A percentile compares a stretch with the other conserved stretches of the same genome.
These are phyloP conservation scores for Stephanodiscus minutulus DNA, from an alignment of 108 stramenopile species.

Conservation along the genomic window DNA sequence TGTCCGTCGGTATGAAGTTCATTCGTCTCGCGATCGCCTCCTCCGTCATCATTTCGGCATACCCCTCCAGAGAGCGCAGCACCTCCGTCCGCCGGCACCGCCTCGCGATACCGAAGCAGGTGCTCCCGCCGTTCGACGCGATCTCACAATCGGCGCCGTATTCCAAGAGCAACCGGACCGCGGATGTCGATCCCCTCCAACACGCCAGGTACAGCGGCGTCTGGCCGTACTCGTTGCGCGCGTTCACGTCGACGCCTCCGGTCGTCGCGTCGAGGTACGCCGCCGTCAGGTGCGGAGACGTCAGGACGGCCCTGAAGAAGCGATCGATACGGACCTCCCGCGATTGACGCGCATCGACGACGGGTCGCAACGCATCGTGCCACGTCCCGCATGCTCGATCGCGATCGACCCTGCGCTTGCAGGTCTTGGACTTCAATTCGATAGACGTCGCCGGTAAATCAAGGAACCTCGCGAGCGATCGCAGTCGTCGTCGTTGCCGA, in stretches of 20 bases:
- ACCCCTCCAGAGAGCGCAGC: constrained; percentile 24
- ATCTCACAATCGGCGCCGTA: constrained; percentile 60
- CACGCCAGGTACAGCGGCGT: constrained; percentile 74
- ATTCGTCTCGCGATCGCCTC: background rate
- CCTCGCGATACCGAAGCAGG: constrained; percentile 40
- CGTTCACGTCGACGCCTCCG: constrained; percentile 73
- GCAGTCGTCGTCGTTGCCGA: constrained; percentile 27
- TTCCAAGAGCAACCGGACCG: constrained; percentile 55
- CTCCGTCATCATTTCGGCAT: background rate
- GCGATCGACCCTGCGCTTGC: constrained; percentile 38
- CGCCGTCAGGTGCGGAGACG: constrained; percentile 52
- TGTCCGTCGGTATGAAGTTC: background rate
- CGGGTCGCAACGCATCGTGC: constrained; percentile 54
- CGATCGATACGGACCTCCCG: constrained; percentile 74
- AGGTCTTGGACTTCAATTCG: constrained; percentile 56
- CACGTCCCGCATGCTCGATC: constrained; percentile 56
- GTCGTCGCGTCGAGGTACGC: constrained; percentile 63
- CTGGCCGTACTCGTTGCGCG: constrained; percentile 76
- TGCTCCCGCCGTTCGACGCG: constrained; percentile 65
- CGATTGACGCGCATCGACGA: constrained; percentile 52
- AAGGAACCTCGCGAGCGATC: constrained; percentile 53
- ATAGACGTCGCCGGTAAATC: constrained; percentile 49
- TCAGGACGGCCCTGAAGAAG: constrained; percentile 63
- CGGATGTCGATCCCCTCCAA: constrained; percentile 57
- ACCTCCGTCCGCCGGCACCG: constrained; percentile 29